These are phyloP conservation scores for Esteya vermicola DNA, from an alignment of 2,329 filamentous ascomycete genomes.

Conservation along the genomic window DNA sequence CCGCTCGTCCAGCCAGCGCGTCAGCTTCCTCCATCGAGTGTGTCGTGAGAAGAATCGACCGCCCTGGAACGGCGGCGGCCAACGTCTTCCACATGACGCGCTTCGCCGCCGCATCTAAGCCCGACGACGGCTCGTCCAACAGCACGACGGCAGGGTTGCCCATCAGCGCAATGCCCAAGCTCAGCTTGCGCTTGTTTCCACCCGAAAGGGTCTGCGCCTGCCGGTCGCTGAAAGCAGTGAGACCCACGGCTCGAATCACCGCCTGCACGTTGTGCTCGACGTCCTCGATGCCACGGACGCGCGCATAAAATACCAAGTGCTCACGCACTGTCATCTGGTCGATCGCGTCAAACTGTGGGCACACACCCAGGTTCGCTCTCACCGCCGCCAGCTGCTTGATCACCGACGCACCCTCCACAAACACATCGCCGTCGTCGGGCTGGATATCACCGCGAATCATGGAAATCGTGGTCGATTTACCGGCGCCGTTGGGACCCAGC, in stretches of 20 bases:
- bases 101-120: constrained; percentile 83
- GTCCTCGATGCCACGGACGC: constrained; percentile 63
- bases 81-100: constrained; percentile 88
- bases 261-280: constrained; percentile 64
- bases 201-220: constrained; percentile 73
- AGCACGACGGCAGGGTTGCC: constrained; percentile 79
- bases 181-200: constrained; percentile 88
- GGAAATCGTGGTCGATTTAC: constrained; percentile 81
- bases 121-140: constrained; percentile 77
- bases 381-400: constrained; percentile 57
- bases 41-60: constrained; percentile 78
- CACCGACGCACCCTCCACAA: constrained; percentile 67
- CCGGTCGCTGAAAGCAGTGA: constrained; percentile 53
- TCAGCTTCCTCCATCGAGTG: constrained; percentile 95
- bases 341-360: constrained; percentile 77
- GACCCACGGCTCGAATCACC: constrained; percentile 67
- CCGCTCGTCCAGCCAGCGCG: constrained; percentile 67
- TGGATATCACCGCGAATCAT: constrained; percentile 79
- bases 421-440: constrained; percentile 64
- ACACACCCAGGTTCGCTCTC: constrained; percentile 71
- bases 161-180: constrained; percentile 79
- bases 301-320: constrained; percentile 78
- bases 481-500: constrained; percentile 80
- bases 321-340: constrained; percentile 84
- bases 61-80: constrained; percentile 54